Conservation (phyloP, 139 green algal genomes). For the Diplosphaera chodatii region DNA sequence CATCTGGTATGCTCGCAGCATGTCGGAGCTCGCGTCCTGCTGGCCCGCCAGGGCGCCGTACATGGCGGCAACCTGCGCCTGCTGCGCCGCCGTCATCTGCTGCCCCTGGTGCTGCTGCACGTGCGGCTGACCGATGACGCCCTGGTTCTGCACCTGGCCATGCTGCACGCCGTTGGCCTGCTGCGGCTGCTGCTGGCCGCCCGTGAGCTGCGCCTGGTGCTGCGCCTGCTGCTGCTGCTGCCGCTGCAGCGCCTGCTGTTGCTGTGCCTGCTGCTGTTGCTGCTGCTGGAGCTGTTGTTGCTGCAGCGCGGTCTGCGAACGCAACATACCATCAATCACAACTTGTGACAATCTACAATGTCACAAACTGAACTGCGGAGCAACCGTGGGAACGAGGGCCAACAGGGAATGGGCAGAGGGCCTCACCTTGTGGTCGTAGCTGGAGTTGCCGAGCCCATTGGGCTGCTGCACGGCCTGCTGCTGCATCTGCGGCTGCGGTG, state of each 20-base stretch:
- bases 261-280: too few species aligned
- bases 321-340: too few species aligned
- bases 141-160: neutral
- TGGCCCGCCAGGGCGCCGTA: neutral
- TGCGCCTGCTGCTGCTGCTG: neutral
- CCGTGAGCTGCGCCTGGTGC: neutral
- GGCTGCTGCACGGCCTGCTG: neutral
- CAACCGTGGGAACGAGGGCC: too few species aligned
- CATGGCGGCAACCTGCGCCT: neutral
- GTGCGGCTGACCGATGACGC: too few species aligned
- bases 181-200: neutral
- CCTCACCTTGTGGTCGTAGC: neutral
- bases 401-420: too few species aligned
- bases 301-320: too few species aligned
- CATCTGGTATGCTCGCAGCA: neutral
- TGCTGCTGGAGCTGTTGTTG: neutral
- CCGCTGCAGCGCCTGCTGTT: neutral
- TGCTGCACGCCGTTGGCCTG: neutral
- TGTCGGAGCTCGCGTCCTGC: neutral
- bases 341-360: too few species aligned
- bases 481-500: neutral
- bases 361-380: too few species aligned
- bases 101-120: neutral
- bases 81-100: neutral
- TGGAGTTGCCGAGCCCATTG: neutral